These are phyloP conservation scores for Juncus inflexus DNA, from an alignment of 176 grass and related monocot genomes.

Conservation along the genomic window DNA sequence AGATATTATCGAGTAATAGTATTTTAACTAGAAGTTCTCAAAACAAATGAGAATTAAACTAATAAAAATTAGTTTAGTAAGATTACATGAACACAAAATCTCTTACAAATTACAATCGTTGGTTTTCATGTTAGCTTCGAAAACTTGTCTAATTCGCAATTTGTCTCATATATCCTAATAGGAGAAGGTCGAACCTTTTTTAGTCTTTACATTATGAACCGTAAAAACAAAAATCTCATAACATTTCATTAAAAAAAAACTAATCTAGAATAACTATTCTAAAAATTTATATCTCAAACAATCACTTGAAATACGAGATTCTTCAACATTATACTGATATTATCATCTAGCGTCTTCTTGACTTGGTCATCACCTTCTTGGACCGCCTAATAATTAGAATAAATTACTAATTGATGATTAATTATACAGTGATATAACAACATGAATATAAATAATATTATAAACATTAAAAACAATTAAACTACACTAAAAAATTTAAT, in stretches of 20 bases:
- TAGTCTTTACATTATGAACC: conserved; percentile 23
- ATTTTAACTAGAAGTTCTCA: too few species aligned
- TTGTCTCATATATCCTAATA: too few species aligned
- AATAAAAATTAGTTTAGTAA: too few species aligned
- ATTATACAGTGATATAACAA: background rate
- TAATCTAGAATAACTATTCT: too few species aligned
- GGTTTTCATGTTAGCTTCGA: too few species aligned
- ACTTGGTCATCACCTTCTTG: conserved; percentile 11
- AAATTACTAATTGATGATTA: background rate
- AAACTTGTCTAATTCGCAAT: too few species aligned
- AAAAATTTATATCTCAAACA: background rate
- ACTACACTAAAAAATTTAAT: background rate
- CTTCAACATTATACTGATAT: background rate
- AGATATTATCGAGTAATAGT: too few species aligned
- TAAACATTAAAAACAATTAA: background rate
- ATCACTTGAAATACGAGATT: background rate
- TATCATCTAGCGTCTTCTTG: conserved; percentile 7
- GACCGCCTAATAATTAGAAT: conserved; percentile 2
- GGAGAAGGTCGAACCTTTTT: conserved; percentile 9
- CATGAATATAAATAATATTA: conserved; percentile 1
- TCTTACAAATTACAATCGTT: too few species aligned
- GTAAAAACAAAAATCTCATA: conserved; percentile 8
- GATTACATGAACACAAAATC: too few species aligned
- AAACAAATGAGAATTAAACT: too few species aligned
- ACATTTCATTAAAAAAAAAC: too few species aligned